Evolutionary conservation across 306 rosid species (phyloP).

Genomic region (Lupinus albus): DNA sequence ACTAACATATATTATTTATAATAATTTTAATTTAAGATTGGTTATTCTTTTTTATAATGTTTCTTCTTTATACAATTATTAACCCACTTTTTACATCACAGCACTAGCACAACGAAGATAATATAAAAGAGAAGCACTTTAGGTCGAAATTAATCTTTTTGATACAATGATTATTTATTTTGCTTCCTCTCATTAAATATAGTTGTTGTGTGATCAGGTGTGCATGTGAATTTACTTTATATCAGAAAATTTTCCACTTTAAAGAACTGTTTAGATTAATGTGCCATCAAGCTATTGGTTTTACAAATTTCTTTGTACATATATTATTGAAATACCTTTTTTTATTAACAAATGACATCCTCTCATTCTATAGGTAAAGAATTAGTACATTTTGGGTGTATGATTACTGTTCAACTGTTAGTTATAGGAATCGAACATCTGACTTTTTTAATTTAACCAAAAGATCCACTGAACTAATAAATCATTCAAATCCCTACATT

Average conservation of each 20-base stretch:
- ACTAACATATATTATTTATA: too few relatives aligned
- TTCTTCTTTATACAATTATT: conserved; percentile 20
- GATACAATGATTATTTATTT: conserved; percentile 49
- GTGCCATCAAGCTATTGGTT: not conserved
- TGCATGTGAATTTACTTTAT: conserved; percentile 11
- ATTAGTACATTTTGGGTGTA: too few relatives aligned
- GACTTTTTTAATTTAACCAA: too few relatives aligned
- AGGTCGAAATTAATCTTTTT: conserved; percentile 57
- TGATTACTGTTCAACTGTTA: too few relatives aligned
- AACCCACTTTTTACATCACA: conserved; percentile 29
- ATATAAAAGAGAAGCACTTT: conserved; percentile 35
- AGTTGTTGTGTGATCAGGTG: conserved; percentile 1
- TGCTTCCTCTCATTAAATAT: not conserved
- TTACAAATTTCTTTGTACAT: too few relatives aligned
- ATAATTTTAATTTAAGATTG: not conserved
- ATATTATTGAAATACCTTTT: too few relatives aligned
- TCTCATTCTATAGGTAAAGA: too few relatives aligned
- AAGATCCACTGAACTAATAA: too few relatives aligned
- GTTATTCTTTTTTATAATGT: conserved; percentile 19
- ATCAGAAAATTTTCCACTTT: conserved; percentile 2
- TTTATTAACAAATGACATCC: too few relatives aligned
- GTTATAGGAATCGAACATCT: too few relatives aligned
- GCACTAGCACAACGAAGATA: conserved; percentile 28
- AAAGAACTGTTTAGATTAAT: not conserved
- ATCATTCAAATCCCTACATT: not conserved